These are phyloP conservation scores for Funneliformis caledonium DNA, from an alignment of 371 early-diverging fungal genomes.

Conservation along the genomic window DNA sequence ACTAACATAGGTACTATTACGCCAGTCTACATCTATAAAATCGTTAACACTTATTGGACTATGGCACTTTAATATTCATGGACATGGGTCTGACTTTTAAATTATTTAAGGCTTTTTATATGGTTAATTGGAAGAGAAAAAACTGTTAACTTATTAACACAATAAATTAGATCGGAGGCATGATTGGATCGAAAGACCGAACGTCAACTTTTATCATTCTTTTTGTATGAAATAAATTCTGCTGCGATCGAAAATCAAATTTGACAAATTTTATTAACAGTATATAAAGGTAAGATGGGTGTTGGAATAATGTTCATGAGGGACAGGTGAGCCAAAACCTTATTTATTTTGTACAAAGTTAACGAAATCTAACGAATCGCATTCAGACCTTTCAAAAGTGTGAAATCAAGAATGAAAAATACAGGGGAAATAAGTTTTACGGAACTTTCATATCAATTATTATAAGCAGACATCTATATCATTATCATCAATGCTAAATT, in stretches of 20 bases:
- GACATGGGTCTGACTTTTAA: conserved; percentile 69
- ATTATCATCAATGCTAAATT: conserved; percentile 66
- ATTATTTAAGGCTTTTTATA: neutral
- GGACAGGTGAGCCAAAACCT: conserved; percentile 67
- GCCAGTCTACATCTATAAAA: conserved; percentile 88
- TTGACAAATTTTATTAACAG: conserved; percentile 73
- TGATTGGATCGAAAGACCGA: conserved; percentile 90
- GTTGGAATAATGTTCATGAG: conserved; percentile 86
- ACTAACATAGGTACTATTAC: conserved; percentile 95
- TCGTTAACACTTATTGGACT: conserved; percentile 77
- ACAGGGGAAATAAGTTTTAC: conserved; percentile 91
- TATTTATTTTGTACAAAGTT: neutral
- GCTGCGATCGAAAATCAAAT: conserved; percentile 74
- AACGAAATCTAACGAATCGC: neutral
- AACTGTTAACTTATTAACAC: neutral
- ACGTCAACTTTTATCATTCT: conserved; percentile 65
- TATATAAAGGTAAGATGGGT: conserved; percentile 57
- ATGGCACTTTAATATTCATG: conserved; percentile 81
- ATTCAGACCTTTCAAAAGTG: conserved; percentile 51
- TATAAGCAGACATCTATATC: conserved; percentile 87
- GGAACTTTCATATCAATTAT: conserved; percentile 93
- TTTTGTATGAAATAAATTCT: conserved; percentile 65
- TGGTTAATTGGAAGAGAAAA: neutral
- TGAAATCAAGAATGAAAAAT: conserved; percentile 76
- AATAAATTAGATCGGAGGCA: conserved; percentile 79